Base-by-base conservation (phyloP, 768 basidiomycete species). In the Gloeostereum incarnatum region DNA sequence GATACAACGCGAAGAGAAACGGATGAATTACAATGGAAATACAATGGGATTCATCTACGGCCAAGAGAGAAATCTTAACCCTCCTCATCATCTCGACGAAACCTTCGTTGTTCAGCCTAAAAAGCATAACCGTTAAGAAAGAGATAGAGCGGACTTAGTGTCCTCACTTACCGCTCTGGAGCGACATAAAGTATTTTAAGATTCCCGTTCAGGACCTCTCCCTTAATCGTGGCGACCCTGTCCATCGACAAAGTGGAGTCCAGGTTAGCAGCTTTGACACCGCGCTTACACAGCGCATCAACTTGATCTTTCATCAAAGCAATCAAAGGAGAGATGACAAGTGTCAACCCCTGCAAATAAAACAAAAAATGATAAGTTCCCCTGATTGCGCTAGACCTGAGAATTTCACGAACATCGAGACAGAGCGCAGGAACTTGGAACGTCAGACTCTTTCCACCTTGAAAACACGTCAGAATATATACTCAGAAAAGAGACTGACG, bases 11-110 rank as follows among this genome's bases (percentile, higher is more conserved):
- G 9, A 3, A 19, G n/a, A 30, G 14, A 14, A 9, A 3, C 16
- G n/a, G 34, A 13, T 14, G 18, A 36, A 19, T 16, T 24, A 62
- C 62, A 50, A 66, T 63, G 0, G 65, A 65, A 23, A 68, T 62
- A 45, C 69, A 70, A 39, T 71, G 69, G 1, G 67, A 64, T 45
- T 71, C 69, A 36, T 73, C 70, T 1, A 73, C 62, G 0, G 72
- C 70, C 1, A 73, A 54, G 0, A 74, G 52, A 1, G 66, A 60
- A 7, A 73, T 64, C 27, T 57, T 59, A 23, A 68, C 60, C 8
- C 52, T 48, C 6, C 47, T 43, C 56, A 74, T 68, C 60, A 73
- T 54, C n/a, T 59, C 43, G 7, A 65, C 44, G 49, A 69, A 65
- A 1, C 55, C 45, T 45, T 70, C 69, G 44, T 69, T 70, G 48